Percentiles rank a stretch among this genome's conserved stretches.
Conservation (phyloP, 2,329 filamentous ascomycete genomes). For the Neurospora sp. region DNA sequence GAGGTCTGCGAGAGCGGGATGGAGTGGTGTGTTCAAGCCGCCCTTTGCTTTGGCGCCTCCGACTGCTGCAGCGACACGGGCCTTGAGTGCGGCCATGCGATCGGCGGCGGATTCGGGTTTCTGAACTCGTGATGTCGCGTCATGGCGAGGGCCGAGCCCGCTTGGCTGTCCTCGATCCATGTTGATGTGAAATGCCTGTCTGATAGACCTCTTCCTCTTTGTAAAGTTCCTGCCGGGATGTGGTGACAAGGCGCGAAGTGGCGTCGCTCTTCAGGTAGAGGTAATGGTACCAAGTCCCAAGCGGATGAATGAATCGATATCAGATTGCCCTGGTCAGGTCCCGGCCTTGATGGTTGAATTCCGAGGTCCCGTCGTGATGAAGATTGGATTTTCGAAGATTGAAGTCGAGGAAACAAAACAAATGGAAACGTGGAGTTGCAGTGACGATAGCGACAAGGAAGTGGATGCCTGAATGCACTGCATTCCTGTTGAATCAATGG, state of each 20-base stretch:
- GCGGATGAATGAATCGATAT: background rate
- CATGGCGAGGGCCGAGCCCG: constrained; percentile 46
- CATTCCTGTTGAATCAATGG: background rate
- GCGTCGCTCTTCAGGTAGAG: background rate
- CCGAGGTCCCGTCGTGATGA: background rate
- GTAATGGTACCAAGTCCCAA: background rate
- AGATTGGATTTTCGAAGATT: background rate
- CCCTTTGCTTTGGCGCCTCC: constrained; percentile 49
- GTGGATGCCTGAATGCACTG: background rate
- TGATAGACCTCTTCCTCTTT: background rate
- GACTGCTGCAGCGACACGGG: constrained; percentile 68
- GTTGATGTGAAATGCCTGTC: constrained; percentile 8
- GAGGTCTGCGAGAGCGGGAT: constrained; percentile 60
- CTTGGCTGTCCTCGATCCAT: constrained; percentile 45
- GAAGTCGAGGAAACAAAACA: background rate
- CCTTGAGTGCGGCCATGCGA: constrained; percentile 66
- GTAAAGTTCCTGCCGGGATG: background rate
- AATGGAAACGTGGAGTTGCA: background rate
- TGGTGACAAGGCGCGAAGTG: background rate
- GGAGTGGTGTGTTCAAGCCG: constrained; percentile 64
- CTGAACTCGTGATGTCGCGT: constrained; percentile 43
- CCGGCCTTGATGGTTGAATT: background rate
- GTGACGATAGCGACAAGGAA: background rate
- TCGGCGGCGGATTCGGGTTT: constrained; percentile 50
- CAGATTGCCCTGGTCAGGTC: background rate